Conservation (phyloP, 2,329 filamentous ascomycete species). For the Fusarium napiforme region DNA sequence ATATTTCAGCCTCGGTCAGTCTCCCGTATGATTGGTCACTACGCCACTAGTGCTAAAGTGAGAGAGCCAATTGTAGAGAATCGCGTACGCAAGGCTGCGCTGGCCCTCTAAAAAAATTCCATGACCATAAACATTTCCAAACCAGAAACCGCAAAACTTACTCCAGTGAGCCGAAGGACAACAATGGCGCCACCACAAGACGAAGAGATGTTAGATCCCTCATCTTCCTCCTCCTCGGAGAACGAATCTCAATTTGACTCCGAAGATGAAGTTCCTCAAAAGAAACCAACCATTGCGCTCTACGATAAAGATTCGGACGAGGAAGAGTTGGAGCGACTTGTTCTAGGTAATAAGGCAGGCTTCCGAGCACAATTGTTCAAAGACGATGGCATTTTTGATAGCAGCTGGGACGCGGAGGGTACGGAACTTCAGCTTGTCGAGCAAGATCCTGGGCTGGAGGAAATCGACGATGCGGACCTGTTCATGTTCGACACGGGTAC, state of each 20-base stretch:
- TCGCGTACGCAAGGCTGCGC: slow-evolving; percentile 46
- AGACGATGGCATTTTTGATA: slow-evolving; percentile 55
- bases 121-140: slow-evolving; percentile 35
- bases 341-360: slow-evolving; percentile 87
- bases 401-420: slow-evolving; percentile 50
- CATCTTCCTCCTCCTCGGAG: slow-evolving; percentile 46
- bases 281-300: slow-evolving; percentile 46
- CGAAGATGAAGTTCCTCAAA: slow-evolving; percentile 44
- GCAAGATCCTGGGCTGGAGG: slow-evolving; percentile 67
- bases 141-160: slow-evolving; percentile 25
- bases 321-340: slow-evolving; percentile 84
- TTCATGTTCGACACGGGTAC: slow-evolving; percentile 83
- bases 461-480: slow-evolving; percentile 79
- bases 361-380: slow-evolving; percentile 80
- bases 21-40: slow-evolving; percentile 32
- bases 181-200: slow-evolving; percentile 50
- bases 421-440: slow-evolving; percentile 51
- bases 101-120: slow-evolving; percentile 49
- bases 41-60: background rate
- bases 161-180: slow-evolving; percentile 15
- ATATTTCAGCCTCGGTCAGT: slow-evolving; percentile 31
- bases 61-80: slow-evolving; percentile 28
- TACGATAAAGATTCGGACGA: slow-evolving; percentile 83
- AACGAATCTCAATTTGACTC: slow-evolving; percentile 46
- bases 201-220: slow-evolving; percentile 42